Base-by-base conservation (phyloP, 768 basidiomycete species). In the Lepiota venenata region DNA sequence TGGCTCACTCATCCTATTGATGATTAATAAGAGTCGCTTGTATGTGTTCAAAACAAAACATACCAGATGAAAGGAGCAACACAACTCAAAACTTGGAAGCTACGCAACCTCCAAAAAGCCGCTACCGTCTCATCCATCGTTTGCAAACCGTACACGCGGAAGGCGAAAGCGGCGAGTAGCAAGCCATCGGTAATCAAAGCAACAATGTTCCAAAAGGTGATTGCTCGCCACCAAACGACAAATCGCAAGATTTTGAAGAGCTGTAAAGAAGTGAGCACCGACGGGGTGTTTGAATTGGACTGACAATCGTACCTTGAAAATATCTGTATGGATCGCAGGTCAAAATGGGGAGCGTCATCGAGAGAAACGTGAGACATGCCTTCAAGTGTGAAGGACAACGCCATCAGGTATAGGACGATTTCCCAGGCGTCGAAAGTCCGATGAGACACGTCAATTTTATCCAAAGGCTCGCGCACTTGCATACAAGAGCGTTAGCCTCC, bases 71-170 rank as follows among this genome's bases (percentile, higher is more conserved):
- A 78, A 0, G 92, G 93, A 2, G 91, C 82, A 5, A 89, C 92
- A 68, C 87, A 93, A 72, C 91, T 91, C 37, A 97, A 72, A 25
- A 92, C 79, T 64, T 95, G 93, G 71, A 97, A 98, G 67, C 93
- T 95, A 55, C 68, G 75, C 14, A 92, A 58, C 50, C 78, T 77
- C 53, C 53, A 55, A 56, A 82, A 61, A 48, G 63, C 59, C 21
- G 64, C 63, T 16, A 71, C 68, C 49, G 68, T 54, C 57, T 77
- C 70, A 2, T 64, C 71, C 18, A 62, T 71, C 2, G 67, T 57
- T 3, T 66, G 64, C 4, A 88, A 60, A 21, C 92, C 84, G 4
- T 73, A 66, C 1, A 94, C 60, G 29, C 95, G 88, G 44, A 96
- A 68, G 6, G 74, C 63, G 64, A 95, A 94, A 0, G 93, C 93